phyloP scores from a whole-genome alignment of 352 stramenopile genomes.

The Chrysophaeum taylorii region DNA sequence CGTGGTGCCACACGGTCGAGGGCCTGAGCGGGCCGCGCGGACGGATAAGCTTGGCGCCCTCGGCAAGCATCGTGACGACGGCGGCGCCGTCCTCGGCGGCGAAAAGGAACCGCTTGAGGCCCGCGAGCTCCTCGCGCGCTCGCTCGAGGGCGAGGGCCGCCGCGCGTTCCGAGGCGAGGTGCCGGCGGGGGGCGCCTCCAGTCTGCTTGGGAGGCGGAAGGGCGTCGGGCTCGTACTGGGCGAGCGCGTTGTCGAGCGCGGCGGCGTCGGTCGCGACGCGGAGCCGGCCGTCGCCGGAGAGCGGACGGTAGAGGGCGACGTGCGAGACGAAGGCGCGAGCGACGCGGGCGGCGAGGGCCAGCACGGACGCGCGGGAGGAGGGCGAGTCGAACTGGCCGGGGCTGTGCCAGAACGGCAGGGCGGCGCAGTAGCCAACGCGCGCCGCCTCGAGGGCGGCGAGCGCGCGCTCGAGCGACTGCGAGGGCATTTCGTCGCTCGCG shows the following conservation, averaged over 20 bases:
- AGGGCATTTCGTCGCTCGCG: not conserved
- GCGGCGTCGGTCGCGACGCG: not conserved
- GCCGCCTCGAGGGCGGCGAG: not conserved
- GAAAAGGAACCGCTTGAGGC: constrained; percentile 3
- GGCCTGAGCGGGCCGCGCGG: not conserved
- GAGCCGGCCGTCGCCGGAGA: not conserved
- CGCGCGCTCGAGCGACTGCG: not conserved
- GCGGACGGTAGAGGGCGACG: not conserved
- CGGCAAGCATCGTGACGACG: not conserved
- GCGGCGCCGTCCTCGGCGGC: not conserved
- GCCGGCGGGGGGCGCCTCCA: no score
- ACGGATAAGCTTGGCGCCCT: not conserved
- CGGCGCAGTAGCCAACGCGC: not conserved
- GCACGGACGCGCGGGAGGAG: not conserved
- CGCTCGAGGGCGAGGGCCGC: not conserved
- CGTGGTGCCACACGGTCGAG: not conserved
- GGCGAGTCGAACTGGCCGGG: not conserved
- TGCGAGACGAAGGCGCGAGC: not conserved
- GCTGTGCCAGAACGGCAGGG: not conserved
- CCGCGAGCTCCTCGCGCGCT: not conserved
- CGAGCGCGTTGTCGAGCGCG: not conserved
- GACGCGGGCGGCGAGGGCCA: not conserved
- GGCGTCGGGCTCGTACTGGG: not conserved
- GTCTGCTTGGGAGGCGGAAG: no score
- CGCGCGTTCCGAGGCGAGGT: not conserved